Evolutionary conservation across 495 filamentous ascomycete species (phyloP).

Genomic region (Hypomontagnella monticulosa): DNA sequence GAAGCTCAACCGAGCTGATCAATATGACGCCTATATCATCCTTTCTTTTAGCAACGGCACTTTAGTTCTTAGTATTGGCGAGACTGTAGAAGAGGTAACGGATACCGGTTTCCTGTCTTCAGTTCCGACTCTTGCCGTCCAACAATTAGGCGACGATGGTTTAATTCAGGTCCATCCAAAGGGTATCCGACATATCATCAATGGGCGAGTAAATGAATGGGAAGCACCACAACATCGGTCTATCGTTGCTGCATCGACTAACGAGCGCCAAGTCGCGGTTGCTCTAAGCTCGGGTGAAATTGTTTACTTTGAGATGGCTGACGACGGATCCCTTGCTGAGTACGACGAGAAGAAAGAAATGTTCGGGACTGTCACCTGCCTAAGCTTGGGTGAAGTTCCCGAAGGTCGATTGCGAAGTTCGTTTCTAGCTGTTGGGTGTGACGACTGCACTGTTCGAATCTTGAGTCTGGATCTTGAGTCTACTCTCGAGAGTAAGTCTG

Average conservation of each 20-base stretch:
- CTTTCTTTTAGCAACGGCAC: constrained; percentile 76
- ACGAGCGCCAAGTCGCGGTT: constrained; percentile 91
- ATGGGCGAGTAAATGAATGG: constrained; percentile 91
- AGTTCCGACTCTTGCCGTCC: constrained; percentile 88
- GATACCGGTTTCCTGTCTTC: constrained; percentile 90
- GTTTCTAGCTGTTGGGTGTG: constrained; percentile 94
- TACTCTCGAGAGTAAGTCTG: constrained; percentile 88
- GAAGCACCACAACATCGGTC: constrained; percentile 90
- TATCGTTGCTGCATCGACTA: constrained; percentile 95
- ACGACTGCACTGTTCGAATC: constrained; percentile 94
- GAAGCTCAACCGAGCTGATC: constrained; percentile 81
- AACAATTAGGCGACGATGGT: constrained; percentile 92
- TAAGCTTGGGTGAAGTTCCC: constrained; percentile 93
- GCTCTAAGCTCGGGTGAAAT: constrained; percentile 95
- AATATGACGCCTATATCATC: constrained; percentile 82
- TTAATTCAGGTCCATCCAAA: constrained; percentile 94
- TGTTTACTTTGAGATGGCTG: constrained; percentile 96
- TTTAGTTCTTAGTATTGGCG: constrained; percentile 90
- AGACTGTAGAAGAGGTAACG: constrained; percentile 93
- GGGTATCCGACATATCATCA: constrained; percentile 90
- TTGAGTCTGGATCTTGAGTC: constrained; percentile 89
- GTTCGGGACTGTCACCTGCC: constrained; percentile 92
- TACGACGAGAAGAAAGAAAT: constrained; percentile 96
- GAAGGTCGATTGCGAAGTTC: constrained; percentile 85
- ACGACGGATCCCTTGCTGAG: constrained; percentile 88